A percentile compares a stretch with the other conserved stretches of the same genome.
phyloP scores from a whole-genome alignment of 352 stramenopile genomes.

The Phytophthora constricta region DNA sequence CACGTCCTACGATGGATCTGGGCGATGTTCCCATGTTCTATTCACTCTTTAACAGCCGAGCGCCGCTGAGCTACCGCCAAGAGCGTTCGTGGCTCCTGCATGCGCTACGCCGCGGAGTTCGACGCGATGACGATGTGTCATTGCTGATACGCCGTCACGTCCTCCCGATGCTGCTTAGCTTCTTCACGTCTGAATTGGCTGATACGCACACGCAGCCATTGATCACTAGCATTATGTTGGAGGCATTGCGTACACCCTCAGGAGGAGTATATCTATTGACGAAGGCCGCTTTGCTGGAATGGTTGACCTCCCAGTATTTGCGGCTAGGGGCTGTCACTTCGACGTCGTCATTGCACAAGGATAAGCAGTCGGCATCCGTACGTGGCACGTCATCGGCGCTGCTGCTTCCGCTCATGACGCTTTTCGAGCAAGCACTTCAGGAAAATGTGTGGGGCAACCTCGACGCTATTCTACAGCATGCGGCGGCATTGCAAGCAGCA shows the following conservation, averaged over 20 bases:
- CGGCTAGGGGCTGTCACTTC: constrained; percentile 20
- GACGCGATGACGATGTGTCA: constrained; percentile 66
- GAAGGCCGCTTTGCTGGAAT: constrained; percentile 73
- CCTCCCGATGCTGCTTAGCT: constrained; percentile 83
- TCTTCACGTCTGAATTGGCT: constrained; percentile 76
- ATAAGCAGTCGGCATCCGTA: constrained; percentile 14
- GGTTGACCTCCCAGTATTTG: constrained; percentile 54
- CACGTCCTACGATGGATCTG: constrained; percentile 79
- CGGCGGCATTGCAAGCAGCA: constrained; percentile 40
- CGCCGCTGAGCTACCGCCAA: constrained; percentile 75
- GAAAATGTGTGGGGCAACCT: constrained; percentile 38
- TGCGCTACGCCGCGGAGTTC: constrained; percentile 69
- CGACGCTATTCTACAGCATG: constrained; percentile 44
- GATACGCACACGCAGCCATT: constrained; percentile 82
- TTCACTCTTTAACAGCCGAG: constrained; percentile 83
- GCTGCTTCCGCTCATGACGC: constrained; percentile 45
- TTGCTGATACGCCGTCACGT: constrained; percentile 82
- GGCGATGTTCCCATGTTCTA: constrained; percentile 91
- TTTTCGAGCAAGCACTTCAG: constrained; percentile 40
- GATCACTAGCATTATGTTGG: constrained; percentile 65
- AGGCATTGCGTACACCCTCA: constrained; percentile 52
- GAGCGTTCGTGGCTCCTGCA: constrained; percentile 88
- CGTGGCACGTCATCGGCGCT: constrained; percentile 28
- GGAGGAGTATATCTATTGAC: constrained; percentile 64
- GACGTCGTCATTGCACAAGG: constrained; percentile 6